phyloP scores from a whole-genome alignment of 2,329 filamentous ascomycete genomes.

The Phoma sp. region DNA sequence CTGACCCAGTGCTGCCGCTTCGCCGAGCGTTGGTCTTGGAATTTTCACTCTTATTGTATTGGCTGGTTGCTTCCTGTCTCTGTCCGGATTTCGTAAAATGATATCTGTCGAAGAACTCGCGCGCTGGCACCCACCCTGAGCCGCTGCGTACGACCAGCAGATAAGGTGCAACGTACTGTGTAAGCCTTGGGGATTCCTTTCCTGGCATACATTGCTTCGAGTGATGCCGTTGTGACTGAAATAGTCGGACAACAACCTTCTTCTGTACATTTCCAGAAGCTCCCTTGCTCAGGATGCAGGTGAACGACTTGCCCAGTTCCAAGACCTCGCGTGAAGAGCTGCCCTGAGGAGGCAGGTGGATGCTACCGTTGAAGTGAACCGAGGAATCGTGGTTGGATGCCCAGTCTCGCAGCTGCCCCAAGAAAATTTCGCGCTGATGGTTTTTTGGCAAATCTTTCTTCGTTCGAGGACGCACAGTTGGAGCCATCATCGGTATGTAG shows the following conservation, averaged over 20 bases:
- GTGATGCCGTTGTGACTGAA: slow-evolving; percentile 21
- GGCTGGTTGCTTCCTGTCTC: neutral
- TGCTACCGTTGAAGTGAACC: slow-evolving; percentile 36
- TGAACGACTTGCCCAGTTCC: slow-evolving; percentile 35
- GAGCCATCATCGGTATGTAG: slow-evolving; percentile 11
- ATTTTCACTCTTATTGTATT: neutral
- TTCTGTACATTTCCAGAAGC: slow-evolving; percentile 24
- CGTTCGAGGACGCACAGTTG: slow-evolving; percentile 17
- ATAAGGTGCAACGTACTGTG: slow-evolving; percentile 22
- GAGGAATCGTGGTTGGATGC: slow-evolving; percentile 38
- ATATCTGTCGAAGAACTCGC: slow-evolving; percentile 37
- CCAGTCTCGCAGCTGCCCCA: slow-evolving; percentile 35
- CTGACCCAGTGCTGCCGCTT: neutral
- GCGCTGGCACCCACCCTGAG: slow-evolving; percentile 38
- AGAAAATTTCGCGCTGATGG: slow-evolving; percentile 27
- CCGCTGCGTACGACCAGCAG: slow-evolving; percentile 36
- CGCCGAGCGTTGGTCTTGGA: neutral
- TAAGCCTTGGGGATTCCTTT: neutral
- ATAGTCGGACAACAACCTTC: slow-evolving; percentile 34
- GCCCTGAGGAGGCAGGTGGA: slow-evolving; percentile 25
- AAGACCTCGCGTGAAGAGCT: slow-evolving; percentile 11
- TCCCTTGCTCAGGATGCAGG: slow-evolving; percentile 31
- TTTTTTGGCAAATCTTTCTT: slow-evolving; percentile 26
- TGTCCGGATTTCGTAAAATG: slow-evolving; percentile 21
- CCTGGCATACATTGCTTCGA: neutral